Evolutionary conservation across 2,329 filamentous ascomycete species (phyloP).

Genomic region (Aspergillaceae sp.): DNA sequence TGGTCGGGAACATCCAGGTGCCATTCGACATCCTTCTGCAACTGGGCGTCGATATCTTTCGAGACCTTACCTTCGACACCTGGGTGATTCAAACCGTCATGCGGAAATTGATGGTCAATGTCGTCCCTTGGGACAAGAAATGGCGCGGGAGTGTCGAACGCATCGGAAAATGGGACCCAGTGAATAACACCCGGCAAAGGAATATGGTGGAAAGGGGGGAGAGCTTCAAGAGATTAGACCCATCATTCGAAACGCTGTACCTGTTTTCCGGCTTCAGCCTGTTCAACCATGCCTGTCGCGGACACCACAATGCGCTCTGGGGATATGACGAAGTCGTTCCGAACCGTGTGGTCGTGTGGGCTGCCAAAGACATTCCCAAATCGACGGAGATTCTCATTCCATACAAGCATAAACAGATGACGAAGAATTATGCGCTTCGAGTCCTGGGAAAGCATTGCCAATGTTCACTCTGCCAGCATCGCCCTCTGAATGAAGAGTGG

Average conservation of each 20-base stretch:
- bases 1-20: conserved; percentile 28
- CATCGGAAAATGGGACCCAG: conserved; percentile 6
- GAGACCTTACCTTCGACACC: conserved; percentile 29
- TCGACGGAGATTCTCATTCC: conserved; percentile 20
- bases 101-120: conserved; percentile 24
- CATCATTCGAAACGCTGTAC: conserved; percentile 21
- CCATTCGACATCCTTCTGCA: conserved; percentile 28
- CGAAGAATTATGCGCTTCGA: conserved; percentile 3
- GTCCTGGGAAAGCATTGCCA: conserved; percentile 11
- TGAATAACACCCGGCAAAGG: not conserved
- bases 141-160: conserved; percentile 6
- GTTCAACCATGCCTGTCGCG: conserved; percentile 23
- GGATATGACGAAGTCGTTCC: conserved; percentile 19
- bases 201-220: not conserved
- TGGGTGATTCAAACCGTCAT: conserved; percentile 29
- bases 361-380: conserved; percentile 13
- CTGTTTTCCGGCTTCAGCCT: conserved; percentile 25
- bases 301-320: conserved; percentile 20
- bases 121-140: conserved; percentile 21
- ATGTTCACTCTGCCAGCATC: conserved; percentile 2
- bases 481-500: not conserved
- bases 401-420: conserved; percentile 7
- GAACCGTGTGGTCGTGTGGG: conserved; percentile 24
- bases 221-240: conserved; percentile 8
- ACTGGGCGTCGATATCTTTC: conserved; percentile 30